Evolutionary conservation across 192 early-diverging fungal genomes (phyloP).

Genomic region (Anaeromyces robustus): DNA sequence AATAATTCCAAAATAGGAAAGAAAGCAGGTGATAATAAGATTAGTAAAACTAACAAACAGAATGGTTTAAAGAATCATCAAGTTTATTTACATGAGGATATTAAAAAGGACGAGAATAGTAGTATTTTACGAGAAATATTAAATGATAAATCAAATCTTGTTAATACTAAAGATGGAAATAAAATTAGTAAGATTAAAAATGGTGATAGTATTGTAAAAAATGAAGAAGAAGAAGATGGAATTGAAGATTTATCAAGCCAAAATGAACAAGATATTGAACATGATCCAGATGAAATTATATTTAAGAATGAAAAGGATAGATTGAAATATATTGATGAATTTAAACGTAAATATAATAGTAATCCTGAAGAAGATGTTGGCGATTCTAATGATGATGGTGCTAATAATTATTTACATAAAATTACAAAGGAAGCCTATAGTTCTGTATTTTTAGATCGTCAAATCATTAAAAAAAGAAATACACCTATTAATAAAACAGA

Average conservation of each 20-base stretch:
- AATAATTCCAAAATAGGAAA: neutral
- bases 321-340: neutral
- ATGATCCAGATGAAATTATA: neutral
- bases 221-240: neutral
- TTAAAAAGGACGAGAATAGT: neutral
- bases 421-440: neutral
- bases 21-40: neutral
- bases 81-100: neutral
- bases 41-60: neutral
- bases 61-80: neutral
- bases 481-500: neutral
- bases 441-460: neutral
- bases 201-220: too few species aligned
- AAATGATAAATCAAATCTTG: neutral
- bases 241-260: neutral
- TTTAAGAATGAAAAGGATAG: neutral
- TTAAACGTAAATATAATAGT: neutral
- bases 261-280: neutral
- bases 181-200: too few species aligned
- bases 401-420: neutral
- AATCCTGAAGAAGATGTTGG: neutral
- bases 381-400: neutral
- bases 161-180: neutral
- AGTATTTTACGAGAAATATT: neutral
- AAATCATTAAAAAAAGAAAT: neutral